phyloP scores from a whole-genome alignment of 164 flowering plant species.

The Magnolia kwangsiensis region DNA sequence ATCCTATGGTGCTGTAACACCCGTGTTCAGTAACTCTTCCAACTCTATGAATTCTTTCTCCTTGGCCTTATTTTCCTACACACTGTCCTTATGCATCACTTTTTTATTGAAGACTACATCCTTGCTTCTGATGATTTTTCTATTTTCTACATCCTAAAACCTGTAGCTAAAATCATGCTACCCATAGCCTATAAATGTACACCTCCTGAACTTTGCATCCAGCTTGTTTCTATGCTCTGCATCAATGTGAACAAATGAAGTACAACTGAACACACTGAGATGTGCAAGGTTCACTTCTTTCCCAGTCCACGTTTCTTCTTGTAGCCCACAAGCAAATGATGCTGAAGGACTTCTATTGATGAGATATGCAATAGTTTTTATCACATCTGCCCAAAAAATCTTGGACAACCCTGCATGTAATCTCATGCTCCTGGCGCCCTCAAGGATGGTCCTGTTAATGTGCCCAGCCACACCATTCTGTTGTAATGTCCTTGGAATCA shows the following conservation, averaged over 20 bases:
- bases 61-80: too few relatives aligned
- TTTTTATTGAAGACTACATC: background rate
- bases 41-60: too few relatives aligned
- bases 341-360: background rate
- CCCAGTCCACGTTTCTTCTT: background rate
- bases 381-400: constrained; percentile 2
- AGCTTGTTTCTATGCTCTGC: background rate
- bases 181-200: constrained; percentile 6
- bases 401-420: constrained; percentile 2
- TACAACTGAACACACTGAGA: constrained; percentile 2
- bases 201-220: constrained; percentile 4
- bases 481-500: background rate
- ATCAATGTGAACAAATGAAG: constrained; percentile 5
- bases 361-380: background rate
- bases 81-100: background rate
- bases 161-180: background rate
- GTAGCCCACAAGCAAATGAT: background rate
- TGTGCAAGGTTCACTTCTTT: constrained; percentile 8
- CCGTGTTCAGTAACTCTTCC: too few relatives aligned
- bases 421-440: constrained; percentile 2
- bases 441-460: background rate
- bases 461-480: background rate
- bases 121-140: constrained; percentile 5
- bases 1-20: too few relatives aligned
- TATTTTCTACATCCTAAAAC: constrained; percentile 2